Conservation (phyloP, 2,329 filamentous ascomycete species). For the Scytalidium sp. region DNA sequence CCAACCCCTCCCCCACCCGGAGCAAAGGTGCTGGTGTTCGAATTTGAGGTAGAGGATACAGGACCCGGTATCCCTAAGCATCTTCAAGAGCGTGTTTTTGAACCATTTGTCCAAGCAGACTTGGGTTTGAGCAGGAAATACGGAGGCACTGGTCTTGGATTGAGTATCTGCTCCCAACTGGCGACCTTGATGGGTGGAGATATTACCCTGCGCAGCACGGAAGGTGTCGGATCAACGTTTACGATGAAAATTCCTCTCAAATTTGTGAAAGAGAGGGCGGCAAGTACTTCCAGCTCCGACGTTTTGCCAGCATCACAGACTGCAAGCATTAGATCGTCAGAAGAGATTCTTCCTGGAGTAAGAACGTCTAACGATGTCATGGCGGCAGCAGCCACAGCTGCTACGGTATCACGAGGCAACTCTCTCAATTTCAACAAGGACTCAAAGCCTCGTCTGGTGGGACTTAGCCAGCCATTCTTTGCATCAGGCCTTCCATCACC, state of each 20-base stretch:
- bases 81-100: constrained; percentile 81
- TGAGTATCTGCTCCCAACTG: constrained; percentile 88
- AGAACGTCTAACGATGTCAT: neutral
- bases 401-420: constrained; percentile 14
- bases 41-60: constrained; percentile 86
- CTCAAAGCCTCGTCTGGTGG: constrained; percentile 74
- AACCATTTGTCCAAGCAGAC: constrained; percentile 94
- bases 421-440: constrained; percentile 50
- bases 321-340: neutral
- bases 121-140: constrained; percentile 85
- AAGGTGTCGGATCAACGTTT: constrained; percentile 76
- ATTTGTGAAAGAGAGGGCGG: constrained; percentile 65
- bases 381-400: neutral
- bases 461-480: constrained; percentile 82
- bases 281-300: constrained; percentile 19
- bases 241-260: constrained; percentile 79
- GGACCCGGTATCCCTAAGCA: constrained; percentile 80
- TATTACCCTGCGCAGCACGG: constrained; percentile 67
- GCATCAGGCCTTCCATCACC: constrained; percentile 17
- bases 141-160: constrained; percentile 80
- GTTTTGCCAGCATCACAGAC: neutral
- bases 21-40: constrained; percentile 69
- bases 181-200: constrained; percentile 78
- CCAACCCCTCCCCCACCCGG: constrained; percentile 58
- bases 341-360: neutral